A percentile compares a stretch with the other conserved stretches of the same genome.
Conservation (phyloP, 768 basidiomycete genomes). For the Tylopilus vinaceipallidus region DNA sequence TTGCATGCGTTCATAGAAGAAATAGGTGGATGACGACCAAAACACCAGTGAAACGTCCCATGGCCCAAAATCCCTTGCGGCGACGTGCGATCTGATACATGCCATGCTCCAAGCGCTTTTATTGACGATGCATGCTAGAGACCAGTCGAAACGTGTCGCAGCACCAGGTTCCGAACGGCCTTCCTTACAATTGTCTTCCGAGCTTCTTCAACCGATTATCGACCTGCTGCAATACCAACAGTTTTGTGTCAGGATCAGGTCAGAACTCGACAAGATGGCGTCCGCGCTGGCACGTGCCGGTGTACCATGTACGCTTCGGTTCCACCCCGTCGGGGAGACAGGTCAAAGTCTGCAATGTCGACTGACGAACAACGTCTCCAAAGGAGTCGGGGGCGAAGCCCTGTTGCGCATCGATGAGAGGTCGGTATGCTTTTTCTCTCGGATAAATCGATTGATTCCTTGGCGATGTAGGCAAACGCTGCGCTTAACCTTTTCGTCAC, state of each 20-base stretch:
- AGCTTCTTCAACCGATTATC: constrained; percentile 70
- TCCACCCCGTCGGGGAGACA: constrained; percentile 65
- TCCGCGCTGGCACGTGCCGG: constrained; percentile 50
- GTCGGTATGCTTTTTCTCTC: constrained; percentile 33
- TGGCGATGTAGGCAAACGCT: constrained; percentile 56
- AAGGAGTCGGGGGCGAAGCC: constrained; percentile 66
- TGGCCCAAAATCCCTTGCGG: constrained; percentile 21
- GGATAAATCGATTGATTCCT: not conserved
- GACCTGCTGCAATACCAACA: constrained; percentile 78
- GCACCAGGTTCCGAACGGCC: constrained; percentile 28
- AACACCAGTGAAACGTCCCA: constrained; percentile 7
- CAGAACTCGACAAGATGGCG: constrained; percentile 53
- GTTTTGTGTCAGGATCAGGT: constrained; percentile 62
- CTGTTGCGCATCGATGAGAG: constrained; percentile 67
- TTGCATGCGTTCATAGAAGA: constrained; percentile 4
- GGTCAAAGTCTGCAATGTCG: constrained; percentile 54
- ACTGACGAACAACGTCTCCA: constrained; percentile 39
- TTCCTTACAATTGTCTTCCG: constrained; percentile 33
- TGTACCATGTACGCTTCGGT: constrained; percentile 54
- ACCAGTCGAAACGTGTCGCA: constrained; percentile 43
- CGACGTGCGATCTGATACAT: constrained; percentile 68
- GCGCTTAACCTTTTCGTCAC: constrained; percentile 73
- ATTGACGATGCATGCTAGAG: constrained; percentile 52
- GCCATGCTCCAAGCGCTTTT: constrained; percentile 62
- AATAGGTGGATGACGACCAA: constrained; percentile 36